Percentiles rank a stretch among this genome's conserved stretches.
Evolutionary conservation across 2,329 filamentous ascomycete species (phyloP).

Genomic region (Alternaria arbusti): DNA sequence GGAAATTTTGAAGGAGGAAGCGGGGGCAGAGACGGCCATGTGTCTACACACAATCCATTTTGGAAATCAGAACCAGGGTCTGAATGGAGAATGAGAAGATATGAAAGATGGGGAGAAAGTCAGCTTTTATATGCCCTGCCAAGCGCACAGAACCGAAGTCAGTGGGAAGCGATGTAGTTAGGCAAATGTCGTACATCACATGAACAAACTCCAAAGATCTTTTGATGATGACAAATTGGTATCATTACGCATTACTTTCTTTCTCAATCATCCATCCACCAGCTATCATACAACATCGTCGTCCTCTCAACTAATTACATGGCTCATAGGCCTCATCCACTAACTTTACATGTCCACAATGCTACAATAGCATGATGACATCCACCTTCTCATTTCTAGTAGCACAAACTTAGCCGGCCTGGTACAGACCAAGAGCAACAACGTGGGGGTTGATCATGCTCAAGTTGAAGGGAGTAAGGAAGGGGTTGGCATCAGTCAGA

Average conservation of each 20-base stretch:
- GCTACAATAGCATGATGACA: background rate
- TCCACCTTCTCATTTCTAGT: background rate
- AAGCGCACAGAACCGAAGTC: too few relatives aligned
- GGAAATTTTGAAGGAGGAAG: too few relatives aligned
- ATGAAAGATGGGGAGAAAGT: too few relatives aligned
- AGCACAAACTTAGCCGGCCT: conserved; percentile 66
- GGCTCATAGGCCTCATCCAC: conserved; percentile 1
- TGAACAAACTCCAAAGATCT: background rate
- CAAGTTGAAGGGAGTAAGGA: conserved; percentile 78
- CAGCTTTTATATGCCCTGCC: too few relatives aligned
- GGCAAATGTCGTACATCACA: background rate
- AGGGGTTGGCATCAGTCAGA: conserved; percentile 71
- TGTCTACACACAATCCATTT: too few relatives aligned
- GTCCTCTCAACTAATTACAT: conserved; percentile 2
- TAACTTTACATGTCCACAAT: background rate
- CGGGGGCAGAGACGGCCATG: too few relatives aligned
- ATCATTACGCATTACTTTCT: conserved; percentile 13
- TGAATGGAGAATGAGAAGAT: too few relatives aligned
- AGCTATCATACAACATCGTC: conserved; percentile 8
- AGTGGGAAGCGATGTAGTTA: too few relatives aligned
- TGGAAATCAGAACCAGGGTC: too few relatives aligned
- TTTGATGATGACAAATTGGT: background rate
- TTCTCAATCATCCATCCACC: background rate
- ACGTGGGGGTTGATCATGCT: conserved; percentile 77
- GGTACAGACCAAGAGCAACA: conserved; percentile 75